phyloP scores from a whole-genome alignment of 2,329 filamentous ascomycete genomes.

The Aspergillus sp. region DNA sequence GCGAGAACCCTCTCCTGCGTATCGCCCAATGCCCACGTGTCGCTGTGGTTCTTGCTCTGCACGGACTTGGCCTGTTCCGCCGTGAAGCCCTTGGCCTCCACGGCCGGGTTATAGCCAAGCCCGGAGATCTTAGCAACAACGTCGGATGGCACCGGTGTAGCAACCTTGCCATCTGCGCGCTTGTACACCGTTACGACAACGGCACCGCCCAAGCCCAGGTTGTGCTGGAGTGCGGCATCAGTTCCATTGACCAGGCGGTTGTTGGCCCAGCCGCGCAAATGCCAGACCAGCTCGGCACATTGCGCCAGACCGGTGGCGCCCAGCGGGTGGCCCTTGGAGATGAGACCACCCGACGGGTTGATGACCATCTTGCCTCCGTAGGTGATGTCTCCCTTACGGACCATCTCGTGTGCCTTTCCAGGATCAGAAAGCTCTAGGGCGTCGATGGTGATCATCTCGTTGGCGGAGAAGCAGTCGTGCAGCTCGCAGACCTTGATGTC shows the following conservation, averaged over 20 bases:
- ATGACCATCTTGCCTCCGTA: slow-evolving; percentile 81
- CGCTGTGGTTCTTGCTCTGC: slow-evolving; percentile 69
- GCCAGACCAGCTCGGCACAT: slow-evolving; percentile 94
- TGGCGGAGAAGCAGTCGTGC: slow-evolving; percentile 95
- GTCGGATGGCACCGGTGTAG: slow-evolving; percentile 61
- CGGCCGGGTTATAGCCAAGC: slow-evolving; percentile 88
- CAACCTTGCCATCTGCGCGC: slow-evolving; percentile 73
- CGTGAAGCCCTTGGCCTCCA: slow-evolving; percentile 86
- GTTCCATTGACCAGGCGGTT: slow-evolving; percentile 74
- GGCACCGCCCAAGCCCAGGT: slow-evolving; percentile 87
- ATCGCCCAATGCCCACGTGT: slow-evolving; percentile 78
- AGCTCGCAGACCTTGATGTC: slow-evolving; percentile 86
- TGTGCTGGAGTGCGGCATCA: slow-evolving; percentile 80
- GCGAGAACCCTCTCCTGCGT: slow-evolving; percentile 72
- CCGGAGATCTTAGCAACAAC: slow-evolving; percentile 67
- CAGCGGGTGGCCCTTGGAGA: slow-evolving; percentile 93
- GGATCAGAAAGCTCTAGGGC: slow-evolving; percentile 75
- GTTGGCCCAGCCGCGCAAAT: slow-evolving; percentile 92
- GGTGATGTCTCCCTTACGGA: slow-evolving; percentile 83
- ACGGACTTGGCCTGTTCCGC: slow-evolving; percentile 68
- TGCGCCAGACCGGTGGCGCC: slow-evolving; percentile 94
- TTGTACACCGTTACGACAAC: slow-evolving; percentile 88
- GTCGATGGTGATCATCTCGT: slow-evolving; percentile 90
- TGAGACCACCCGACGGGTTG: slow-evolving; percentile 92
- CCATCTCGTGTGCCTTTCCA: slow-evolving; percentile 89